These are phyloP conservation scores for Agaricus subrufescens DNA, from an alignment of 768 basidiomycete species.

Conservation along the genomic window DNA sequence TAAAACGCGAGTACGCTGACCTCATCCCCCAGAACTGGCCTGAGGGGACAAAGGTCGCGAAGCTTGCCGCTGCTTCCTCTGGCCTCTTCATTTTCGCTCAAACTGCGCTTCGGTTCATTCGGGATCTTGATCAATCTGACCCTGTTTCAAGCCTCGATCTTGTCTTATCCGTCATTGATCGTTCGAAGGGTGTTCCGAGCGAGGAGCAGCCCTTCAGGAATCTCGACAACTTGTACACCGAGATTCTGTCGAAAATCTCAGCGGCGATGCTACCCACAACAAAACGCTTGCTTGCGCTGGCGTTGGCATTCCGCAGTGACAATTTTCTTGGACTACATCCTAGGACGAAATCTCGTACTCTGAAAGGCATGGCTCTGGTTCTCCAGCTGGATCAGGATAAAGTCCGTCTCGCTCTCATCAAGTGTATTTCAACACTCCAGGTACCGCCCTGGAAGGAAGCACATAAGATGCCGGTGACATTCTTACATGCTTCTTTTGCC, in stretches of 20 bases:
- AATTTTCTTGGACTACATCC: too few species aligned
- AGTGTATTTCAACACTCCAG: not conserved
- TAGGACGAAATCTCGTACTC: not conserved
- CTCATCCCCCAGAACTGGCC: not conserved
- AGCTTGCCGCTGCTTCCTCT: not conserved
- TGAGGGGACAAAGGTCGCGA: too few species aligned
- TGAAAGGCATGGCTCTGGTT: not conserved
- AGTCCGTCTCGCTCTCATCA: not conserved
- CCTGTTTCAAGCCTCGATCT: too few species aligned
- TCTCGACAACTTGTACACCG: not conserved
- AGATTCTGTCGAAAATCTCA: not conserved
- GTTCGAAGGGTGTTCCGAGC: too few species aligned
- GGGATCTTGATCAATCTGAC: too few species aligned
- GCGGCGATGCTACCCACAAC: not conserved
- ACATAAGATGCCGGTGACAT: not conserved
- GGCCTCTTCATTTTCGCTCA: not conserved
- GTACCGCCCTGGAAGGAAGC: not conserved
- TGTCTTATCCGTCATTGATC: not conserved
- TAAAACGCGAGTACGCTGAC: not conserved
- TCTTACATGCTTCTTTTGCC: constrained; percentile 34
- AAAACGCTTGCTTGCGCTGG: not conserved
- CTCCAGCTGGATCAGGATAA: not conserved
- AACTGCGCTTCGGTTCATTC: not conserved
- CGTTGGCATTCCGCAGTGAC: too few species aligned
- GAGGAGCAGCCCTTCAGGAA: not conserved